Evolutionary conservation across 108 stramenopile species (phyloP).

Genomic region (Cyclotella atomus): DNA sequence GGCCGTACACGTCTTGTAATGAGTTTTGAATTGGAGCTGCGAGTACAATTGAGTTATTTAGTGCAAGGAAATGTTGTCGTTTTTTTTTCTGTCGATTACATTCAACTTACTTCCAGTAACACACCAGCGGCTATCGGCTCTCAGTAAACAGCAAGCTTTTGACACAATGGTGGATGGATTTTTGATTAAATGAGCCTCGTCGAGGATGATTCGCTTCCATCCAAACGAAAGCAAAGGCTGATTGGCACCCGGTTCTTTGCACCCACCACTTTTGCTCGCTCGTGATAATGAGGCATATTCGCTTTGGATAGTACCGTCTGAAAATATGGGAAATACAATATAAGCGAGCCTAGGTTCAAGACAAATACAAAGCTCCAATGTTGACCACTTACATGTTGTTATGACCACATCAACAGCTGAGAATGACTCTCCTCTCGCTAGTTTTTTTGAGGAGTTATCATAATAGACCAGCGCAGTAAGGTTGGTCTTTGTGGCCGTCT

Average conservation of each 20-base stretch:
- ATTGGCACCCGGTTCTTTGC: slow-evolving; percentile 1
- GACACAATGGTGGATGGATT: slow-evolving; percentile 74
- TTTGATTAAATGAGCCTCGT: slow-evolving; percentile 83
- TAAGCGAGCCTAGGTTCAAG: neutral
- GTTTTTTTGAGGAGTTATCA: slow-evolving; percentile 42
- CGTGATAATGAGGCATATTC: slow-evolving; percentile 30
- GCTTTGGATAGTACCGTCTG: slow-evolving; percentile 53
- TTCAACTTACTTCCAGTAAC: slow-evolving; percentile 70
- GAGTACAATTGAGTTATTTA: neutral
- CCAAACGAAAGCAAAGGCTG: slow-evolving; percentile 48
- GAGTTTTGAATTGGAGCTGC: slow-evolving; percentile 85
- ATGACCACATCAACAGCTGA: slow-evolving; percentile 76
- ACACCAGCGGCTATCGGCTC: slow-evolving; percentile 76
- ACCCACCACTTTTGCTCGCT: slow-evolving; percentile 12
- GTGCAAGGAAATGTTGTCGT: neutral
- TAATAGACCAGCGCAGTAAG: slow-evolving; percentile 67
- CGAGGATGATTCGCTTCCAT: slow-evolving; percentile 81
- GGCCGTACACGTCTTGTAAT: slow-evolving; percentile 75
- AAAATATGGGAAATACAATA: neutral
- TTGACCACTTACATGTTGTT: slow-evolving; percentile 60
- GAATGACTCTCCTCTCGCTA: slow-evolving; percentile 28
- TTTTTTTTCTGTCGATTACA: neutral
- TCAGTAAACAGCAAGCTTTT: slow-evolving; percentile 69
- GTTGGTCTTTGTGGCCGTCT: slow-evolving; percentile 77
- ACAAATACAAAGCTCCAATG: neutral